A percentile compares a stretch with the other conserved stretches of the same genome.
These are phyloP conservation scores for Metahyphopichia silvanorum DNA, from an alignment of 805 yeast species.

Conservation along the genomic window DNA sequence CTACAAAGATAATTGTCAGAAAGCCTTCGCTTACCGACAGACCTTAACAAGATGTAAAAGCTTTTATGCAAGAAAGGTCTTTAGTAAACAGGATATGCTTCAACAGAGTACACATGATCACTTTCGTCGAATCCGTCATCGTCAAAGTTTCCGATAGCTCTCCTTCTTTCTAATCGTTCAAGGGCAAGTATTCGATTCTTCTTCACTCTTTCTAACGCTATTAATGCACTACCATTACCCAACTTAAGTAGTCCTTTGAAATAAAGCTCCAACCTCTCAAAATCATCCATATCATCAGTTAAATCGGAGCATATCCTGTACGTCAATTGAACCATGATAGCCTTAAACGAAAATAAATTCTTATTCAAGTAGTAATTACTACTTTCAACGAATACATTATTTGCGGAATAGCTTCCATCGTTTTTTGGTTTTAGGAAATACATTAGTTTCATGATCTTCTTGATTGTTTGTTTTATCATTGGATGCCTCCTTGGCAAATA, in stretches of 20 bases:
- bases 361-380: conserved; percentile 15
- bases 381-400: conserved; percentile 12
- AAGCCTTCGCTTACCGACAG: too few relatives aligned
- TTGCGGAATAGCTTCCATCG: conserved; percentile 7
- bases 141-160: neutral
- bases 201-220: conserved; percentile 4
- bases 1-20: too few relatives aligned
- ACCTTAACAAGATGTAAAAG: too few relatives aligned
- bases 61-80: neutral
- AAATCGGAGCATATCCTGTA: conserved; percentile 13
- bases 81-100: conserved; percentile 2
- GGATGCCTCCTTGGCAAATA: conserved; percentile 18
- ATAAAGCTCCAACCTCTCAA: conserved; percentile 20
- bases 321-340: conserved; percentile 22
- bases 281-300: conserved; percentile 16
- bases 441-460: conserved; percentile 2
- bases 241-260: conserved; percentile 19
- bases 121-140: conserved; percentile 1
- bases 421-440: conserved; percentile 1
- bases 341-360: conserved; percentile 18
- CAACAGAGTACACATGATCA: conserved; percentile 1
- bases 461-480: conserved; percentile 13
- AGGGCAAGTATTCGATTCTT: conserved; percentile 3
- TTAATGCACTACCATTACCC: conserved; percentile 18
- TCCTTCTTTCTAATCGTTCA: neutral